Base-by-base conservation (phyloP, 768 basidiomycete species). In the Lactarius akahatsu region DNA sequence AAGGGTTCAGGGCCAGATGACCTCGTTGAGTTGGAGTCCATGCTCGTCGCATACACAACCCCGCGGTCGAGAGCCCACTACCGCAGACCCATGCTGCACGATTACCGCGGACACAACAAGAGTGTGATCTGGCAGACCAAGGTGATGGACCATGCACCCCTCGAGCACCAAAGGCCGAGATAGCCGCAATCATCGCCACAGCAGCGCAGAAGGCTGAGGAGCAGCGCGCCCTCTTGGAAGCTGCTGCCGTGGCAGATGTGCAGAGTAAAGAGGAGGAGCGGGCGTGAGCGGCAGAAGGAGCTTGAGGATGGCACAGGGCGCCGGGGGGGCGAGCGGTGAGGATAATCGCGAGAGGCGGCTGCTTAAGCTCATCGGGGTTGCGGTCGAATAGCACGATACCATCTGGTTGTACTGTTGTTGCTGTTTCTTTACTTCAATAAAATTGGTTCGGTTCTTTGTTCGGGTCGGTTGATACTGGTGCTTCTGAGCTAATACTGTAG, bases 161-260 rank as follows among this genome's bases (percentile, higher is more conserved):
- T 58, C 30, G 59, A 61, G 50, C 67, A 66, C 34, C 34, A 65
- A 34, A 74, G 62, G 69, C 71, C 47, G 77, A 77, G 61, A 70
- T 79, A 13, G 79, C 79, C 16, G 76, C 76, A 26, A 74, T 81
- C 69, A 80, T 81, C 38, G 82, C 82, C 0, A 78, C 78, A 28
- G 78, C 78, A 2, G 72, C 71, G 20, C 68, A 69, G 57, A 67
- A 69, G 34, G 68, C 57, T 18, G 67, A 61, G 36, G 38, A 74
- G 71, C 50, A 74, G 3, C 61, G 66, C 10, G 70, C 72, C n/a
- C 59, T 67, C 23, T 59, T 54, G 55, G 72, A 67, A 11, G 73
- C 69, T 1, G 69, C 68, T 1, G 70, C 70, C 10, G 72, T 66
- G 11, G 74, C 74, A 10, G 73, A 60, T 58, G 60, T 66, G 23